Conservation (phyloP, 148 eudicot species). For the Heliamphora exappendiculata region DNA sequence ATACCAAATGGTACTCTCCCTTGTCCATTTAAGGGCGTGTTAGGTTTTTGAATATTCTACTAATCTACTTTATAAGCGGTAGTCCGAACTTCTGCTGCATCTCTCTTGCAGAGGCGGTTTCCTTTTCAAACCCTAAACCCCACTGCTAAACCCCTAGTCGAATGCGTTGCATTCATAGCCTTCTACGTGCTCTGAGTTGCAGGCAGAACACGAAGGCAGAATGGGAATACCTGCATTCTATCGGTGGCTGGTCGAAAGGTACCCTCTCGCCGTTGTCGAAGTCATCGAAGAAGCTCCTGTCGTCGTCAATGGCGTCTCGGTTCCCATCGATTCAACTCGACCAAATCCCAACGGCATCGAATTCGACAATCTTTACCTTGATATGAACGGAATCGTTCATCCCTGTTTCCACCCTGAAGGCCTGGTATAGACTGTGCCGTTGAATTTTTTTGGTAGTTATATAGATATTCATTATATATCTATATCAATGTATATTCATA, state of each 20-base stretch:
- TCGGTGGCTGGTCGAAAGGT: constrained; percentile 22
- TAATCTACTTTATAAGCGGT: not conserved
- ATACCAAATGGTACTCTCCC: not conserved
- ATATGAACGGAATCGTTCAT: constrained; percentile 26
- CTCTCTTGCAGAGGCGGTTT: not conserved
- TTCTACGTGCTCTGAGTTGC: no score
- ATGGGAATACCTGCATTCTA: constrained; percentile 33
- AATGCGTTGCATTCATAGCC: not conserved
- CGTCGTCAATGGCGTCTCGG: constrained; percentile 11
- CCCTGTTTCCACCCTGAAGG: constrained; percentile 34
- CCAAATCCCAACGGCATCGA: constrained; percentile 31
- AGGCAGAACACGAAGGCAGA: not conserved
- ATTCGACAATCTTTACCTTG: constrained; percentile 33
- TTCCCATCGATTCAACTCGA: constrained; percentile 11
- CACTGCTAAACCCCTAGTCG: not conserved
- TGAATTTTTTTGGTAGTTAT: not conserved
- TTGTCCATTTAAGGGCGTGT: not conserved
- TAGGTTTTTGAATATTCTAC: not conserved
- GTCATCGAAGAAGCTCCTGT: constrained; percentile 17
- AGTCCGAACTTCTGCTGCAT: not conserved
- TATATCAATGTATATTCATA: not conserved
- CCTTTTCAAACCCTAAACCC: not conserved
- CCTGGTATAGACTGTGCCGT: constrained; percentile 1
- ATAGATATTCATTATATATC: not conserved
- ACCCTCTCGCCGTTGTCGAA: constrained; percentile 13